A percentile compares a stretch with the other conserved stretches of the same genome.
Conservation (phyloP, 2,329 filamentous ascomycete species). For the Bimuria novae-zelandiae region DNA sequence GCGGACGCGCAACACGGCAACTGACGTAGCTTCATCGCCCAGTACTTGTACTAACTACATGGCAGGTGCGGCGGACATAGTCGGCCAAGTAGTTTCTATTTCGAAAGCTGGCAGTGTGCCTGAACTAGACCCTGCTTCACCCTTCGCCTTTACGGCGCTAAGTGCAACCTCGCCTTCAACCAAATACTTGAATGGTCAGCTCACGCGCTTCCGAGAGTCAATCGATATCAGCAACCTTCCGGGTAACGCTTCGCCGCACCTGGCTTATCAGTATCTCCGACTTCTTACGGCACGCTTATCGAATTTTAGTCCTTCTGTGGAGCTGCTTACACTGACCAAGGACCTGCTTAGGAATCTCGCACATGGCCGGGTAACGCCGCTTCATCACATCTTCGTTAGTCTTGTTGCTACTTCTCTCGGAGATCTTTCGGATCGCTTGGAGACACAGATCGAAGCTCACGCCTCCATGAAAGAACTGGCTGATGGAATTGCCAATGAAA, state of each 20-base stretch:
- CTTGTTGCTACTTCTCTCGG: slow-evolving; percentile 42
- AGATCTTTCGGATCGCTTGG: slow-evolving; percentile 41
- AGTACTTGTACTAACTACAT: slow-evolving; percentile 7
- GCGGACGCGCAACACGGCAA: too few relatives aligned
- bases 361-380: slow-evolving; percentile 34
- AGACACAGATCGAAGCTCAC: slow-evolving; percentile 43
- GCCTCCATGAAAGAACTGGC: slow-evolving; percentile 44
- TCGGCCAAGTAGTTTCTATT: slow-evolving; percentile 37
- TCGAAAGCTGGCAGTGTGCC: slow-evolving; percentile 35
- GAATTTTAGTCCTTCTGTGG: slow-evolving; percentile 27
- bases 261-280: slow-evolving; percentile 44
- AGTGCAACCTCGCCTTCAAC: slow-evolving; percentile 31
- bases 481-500: slow-evolving; percentile 37
- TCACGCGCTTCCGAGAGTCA: slow-evolving; percentile 39
- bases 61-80: slow-evolving; percentile 37
- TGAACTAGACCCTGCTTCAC: slow-evolving; percentile 35
- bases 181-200: slow-evolving; percentile 35
- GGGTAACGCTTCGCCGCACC: slow-evolving; percentile 35
- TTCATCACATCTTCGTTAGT: slow-evolving; percentile 43
- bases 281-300: slow-evolving; percentile 39
- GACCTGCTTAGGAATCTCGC: slow-evolving; percentile 35
- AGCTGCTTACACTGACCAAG: slow-evolving; percentile 33
- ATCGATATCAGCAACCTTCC: slow-evolving; percentile 36
- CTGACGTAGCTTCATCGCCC: too few relatives aligned
- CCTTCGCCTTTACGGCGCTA: slow-evolving; percentile 31